phyloP scores from a whole-genome alignment of 805 yeast species.

The Saccharomycopsis sp. region DNA sequence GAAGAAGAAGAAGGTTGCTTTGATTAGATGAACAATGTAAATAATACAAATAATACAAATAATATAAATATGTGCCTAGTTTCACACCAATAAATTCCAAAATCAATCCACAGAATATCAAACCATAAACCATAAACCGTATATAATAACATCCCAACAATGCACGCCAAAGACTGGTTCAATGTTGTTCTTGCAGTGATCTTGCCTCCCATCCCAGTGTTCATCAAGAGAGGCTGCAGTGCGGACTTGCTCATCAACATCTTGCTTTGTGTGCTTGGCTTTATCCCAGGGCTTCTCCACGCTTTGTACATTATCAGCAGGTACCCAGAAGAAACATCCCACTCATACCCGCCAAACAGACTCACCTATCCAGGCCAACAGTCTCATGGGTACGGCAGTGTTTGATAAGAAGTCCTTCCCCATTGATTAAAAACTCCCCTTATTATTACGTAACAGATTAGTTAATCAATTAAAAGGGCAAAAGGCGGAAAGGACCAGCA shows the following conservation, averaged over 20 bases:
- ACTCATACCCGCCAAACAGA: conserved; percentile 21
- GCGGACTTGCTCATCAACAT: conserved; percentile 56
- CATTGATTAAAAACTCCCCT: too few relatives aligned
- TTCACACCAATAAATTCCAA: too few relatives aligned
- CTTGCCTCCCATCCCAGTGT: conserved; percentile 66
- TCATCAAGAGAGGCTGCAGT: conserved; percentile 56
- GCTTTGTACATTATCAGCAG: conserved; percentile 54
- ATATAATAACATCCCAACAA: too few relatives aligned
- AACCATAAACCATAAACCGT: too few relatives aligned
- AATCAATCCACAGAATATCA: too few relatives aligned
- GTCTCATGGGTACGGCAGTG: conserved; percentile 23
- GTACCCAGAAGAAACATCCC: conserved; percentile 36
- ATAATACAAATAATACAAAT: too few relatives aligned
- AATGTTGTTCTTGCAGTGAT: conserved; percentile 59
- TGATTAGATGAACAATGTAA: too few relatives aligned
- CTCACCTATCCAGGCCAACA: conserved; percentile 19
- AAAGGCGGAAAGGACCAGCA: too few relatives aligned
- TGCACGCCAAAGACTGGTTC: conserved; percentile 46
- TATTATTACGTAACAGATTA: too few relatives aligned
- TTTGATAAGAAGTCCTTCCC: too few relatives aligned
- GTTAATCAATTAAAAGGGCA: too few relatives aligned
- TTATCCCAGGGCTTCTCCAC: conserved; percentile 63
- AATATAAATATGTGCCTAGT: too few relatives aligned
- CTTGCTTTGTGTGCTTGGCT: conserved; percentile 50
- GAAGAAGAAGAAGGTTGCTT: neutral